Evolutionary conservation across 148 eudicot species (phyloP).

Genomic region (Spergularia bocconei): DNA sequence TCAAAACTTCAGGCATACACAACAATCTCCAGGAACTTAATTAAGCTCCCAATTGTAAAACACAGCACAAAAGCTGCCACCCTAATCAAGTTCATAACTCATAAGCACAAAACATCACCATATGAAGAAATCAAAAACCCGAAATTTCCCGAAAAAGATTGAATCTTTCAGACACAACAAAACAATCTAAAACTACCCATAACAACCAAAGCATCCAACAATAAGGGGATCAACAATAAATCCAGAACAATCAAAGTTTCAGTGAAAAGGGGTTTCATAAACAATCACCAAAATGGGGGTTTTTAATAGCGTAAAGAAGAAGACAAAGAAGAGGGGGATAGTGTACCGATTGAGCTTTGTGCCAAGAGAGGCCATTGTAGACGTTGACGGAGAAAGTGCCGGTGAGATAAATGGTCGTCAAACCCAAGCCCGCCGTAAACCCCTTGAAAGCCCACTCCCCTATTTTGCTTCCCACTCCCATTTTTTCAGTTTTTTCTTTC

Average conservation of each 20-base stretch:
- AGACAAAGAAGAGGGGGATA: neutral
- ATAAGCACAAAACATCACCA: too few relatives aligned
- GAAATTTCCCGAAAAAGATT: neutral
- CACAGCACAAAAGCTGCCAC: too few relatives aligned
- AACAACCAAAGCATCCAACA: neutral
- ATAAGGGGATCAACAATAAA: neutral
- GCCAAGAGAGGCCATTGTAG: slow-evolving; percentile 92
- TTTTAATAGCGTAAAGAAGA: neutral
- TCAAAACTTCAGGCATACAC: neutral
- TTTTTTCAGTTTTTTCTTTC: slow-evolving; percentile 5
- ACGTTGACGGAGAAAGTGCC: slow-evolving; percentile 84
- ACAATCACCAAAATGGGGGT: neutral
- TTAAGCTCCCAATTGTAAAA: neutral
- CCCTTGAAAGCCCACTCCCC: slow-evolving; percentile 81
- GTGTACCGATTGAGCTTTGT: slow-evolving; percentile 56
- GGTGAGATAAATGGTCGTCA: slow-evolving; percentile 72
- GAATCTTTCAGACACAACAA: neutral
- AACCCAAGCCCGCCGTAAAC: slow-evolving; percentile 70
- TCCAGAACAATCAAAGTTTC: neutral
- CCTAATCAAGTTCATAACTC: too few relatives aligned
- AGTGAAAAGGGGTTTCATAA: neutral
- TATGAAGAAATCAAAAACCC: neutral
- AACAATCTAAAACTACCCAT: neutral
- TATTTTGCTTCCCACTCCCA: slow-evolving; percentile 55
- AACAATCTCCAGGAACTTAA: neutral